Evolutionary conservation across 352 stramenopile species (phyloP).

Genomic region (Aphanomyces stellatus): DNA sequence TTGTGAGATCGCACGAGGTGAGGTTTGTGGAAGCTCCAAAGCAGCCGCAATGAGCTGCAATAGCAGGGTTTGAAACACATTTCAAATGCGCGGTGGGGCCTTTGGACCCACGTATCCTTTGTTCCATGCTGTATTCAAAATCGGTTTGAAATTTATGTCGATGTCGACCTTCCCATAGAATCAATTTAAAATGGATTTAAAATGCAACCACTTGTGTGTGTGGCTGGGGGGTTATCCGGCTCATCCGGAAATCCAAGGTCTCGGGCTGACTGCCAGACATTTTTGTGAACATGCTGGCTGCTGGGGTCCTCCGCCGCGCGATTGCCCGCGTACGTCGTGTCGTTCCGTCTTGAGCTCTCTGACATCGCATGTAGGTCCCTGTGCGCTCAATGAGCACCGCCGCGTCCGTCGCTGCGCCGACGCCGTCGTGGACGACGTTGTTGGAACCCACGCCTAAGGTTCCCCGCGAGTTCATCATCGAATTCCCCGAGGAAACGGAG

Average conservation of each 20-base stretch:
- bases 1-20: too few species aligned
- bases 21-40: too few species aligned
- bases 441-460: not conserved
- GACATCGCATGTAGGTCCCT: not conserved
- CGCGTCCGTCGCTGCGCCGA: not conserved
- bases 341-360: not conserved
- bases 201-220: too few species aligned
- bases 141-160: too few species aligned
- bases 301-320: not conserved
- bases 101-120: too few species aligned
- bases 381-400: not conserved
- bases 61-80: too few species aligned
- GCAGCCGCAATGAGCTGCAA: too few species aligned
- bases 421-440: not conserved
- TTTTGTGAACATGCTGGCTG: not conserved
- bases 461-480: constrained; percentile 12
- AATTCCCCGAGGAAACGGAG: constrained; percentile 70
- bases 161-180: too few species aligned
- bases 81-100: too few species aligned
- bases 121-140: too few species aligned
- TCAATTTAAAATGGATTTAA: too few species aligned
- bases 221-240: too few species aligned
- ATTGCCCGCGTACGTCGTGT: not conserved
- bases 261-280: not conserved
- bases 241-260: not conserved